Evolutionary conservation across 371 early-diverging fungal species (phyloP).

Genomic region (Circinella umbellata): DNA sequence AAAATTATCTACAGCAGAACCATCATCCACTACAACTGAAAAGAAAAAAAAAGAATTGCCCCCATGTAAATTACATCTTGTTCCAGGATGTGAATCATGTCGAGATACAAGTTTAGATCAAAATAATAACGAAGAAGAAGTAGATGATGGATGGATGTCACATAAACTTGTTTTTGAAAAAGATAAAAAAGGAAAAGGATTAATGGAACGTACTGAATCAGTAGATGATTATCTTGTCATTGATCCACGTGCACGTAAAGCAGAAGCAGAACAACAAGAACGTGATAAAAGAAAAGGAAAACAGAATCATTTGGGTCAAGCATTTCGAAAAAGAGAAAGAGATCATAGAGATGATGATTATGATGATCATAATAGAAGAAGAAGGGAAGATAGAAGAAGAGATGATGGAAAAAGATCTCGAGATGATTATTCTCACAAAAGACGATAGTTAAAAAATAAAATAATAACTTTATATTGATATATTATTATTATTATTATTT

Average conservation of each 20-base stretch:
- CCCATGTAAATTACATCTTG: slow-evolving; percentile 64
- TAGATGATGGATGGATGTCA: slow-evolving; percentile 70
- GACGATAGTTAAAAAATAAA: not conserved
- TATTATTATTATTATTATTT: too few relatives aligned
- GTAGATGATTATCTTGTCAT: slow-evolving; percentile 80
- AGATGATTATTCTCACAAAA: slow-evolving; percentile 12
- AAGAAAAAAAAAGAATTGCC: slow-evolving; percentile 32
- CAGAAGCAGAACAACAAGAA: slow-evolving; percentile 46
- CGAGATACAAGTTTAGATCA: slow-evolving; percentile 18
- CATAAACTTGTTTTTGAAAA: slow-evolving; percentile 74
- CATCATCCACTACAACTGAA: not conserved
- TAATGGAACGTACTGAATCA: slow-evolving; percentile 62
- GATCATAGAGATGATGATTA: slow-evolving; percentile 26
- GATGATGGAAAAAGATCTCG: slow-evolving; percentile 19
- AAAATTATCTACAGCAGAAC: slow-evolving; percentile 34
- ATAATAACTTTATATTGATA: not conserved
- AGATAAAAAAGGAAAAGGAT: slow-evolving; percentile 68
- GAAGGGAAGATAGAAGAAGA: slow-evolving; percentile 7
- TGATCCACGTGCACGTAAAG: slow-evolving; percentile 65
- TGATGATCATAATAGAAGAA: slow-evolving; percentile 1
- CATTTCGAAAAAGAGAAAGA: slow-evolving; percentile 30
- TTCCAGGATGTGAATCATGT: slow-evolving; percentile 74
- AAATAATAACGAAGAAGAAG: slow-evolving; percentile 21
- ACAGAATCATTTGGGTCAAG: slow-evolving; percentile 30
- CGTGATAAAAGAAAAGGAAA: slow-evolving; percentile 31